A percentile compares a stretch with the other conserved stretches of the same genome.
These are phyloP conservation scores for Musa schizocarpa DNA, from an alignment of 176 grass and related monocot species.

Conservation along the genomic window DNA sequence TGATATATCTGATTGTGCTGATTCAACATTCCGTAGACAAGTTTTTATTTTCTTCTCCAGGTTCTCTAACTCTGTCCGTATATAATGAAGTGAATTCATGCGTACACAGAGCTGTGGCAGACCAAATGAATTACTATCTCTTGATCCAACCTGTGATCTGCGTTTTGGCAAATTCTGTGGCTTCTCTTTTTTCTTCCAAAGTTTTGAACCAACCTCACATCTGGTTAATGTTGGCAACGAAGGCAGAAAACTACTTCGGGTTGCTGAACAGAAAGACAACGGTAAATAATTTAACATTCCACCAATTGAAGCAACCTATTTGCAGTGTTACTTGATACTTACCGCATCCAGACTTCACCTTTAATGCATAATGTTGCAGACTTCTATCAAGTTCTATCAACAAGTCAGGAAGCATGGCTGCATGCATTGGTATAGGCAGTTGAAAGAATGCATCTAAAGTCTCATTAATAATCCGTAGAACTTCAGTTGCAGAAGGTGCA, in stretches of 20 bases:
- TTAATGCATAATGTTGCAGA: conserved; percentile 77
- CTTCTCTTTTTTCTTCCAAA: conserved; percentile 89
- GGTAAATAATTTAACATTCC: background rate
- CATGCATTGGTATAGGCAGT: conserved; percentile 89
- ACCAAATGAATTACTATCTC: conserved; percentile 51
- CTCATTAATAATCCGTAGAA: conserved; percentile 85
- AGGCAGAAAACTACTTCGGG: conserved; percentile 69
- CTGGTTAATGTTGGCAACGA: conserved; percentile 66
- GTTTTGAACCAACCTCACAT: conserved; percentile 90
- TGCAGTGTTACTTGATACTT: conserved; percentile 20
- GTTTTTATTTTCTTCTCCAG: conserved; percentile 93
- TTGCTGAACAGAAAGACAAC: conserved; percentile 37
- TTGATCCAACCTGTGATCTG: conserved; percentile 49
- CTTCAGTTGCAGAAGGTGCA: conserved; percentile 80
- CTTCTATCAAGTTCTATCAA: conserved; percentile 68
- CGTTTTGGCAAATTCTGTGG: conserved; percentile 56
- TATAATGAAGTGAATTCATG: conserved; percentile 76
- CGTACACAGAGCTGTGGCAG: conserved; percentile 83
- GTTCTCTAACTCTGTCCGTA: conserved; percentile 69
- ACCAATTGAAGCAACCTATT: background rate
- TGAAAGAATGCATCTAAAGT: conserved; percentile 90
- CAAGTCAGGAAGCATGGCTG: conserved; percentile 75
- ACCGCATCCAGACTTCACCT: conserved; percentile 92
- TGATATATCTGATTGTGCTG: conserved; percentile 76
- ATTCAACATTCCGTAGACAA: conserved; percentile 84